These are phyloP conservation scores for Ceratocystis ficicola DNA, from an alignment of 2,329 filamentous ascomycete genomes.

Conservation along the genomic window DNA sequence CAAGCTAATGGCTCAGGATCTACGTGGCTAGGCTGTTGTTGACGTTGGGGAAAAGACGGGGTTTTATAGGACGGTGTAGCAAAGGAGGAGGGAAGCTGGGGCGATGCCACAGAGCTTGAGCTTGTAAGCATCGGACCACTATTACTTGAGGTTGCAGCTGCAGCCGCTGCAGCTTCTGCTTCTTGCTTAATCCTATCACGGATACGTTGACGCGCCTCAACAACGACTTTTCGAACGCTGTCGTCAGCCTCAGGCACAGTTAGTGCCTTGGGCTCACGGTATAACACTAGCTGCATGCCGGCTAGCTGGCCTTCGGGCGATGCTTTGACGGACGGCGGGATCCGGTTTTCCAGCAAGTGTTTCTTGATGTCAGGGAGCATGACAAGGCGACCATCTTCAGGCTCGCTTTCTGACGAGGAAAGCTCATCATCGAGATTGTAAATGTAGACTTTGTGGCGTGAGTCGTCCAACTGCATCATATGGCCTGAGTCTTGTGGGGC, in stretches of 20 bases:
- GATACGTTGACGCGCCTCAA: conserved; percentile 61
- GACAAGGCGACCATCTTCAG: conserved; percentile 48
- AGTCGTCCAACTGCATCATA: conserved; percentile 91
- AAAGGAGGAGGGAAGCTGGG: neutral
- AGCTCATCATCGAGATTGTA: conserved; percentile 83
- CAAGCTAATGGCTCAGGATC: neutral
- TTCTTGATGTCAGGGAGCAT: conserved; percentile 81
- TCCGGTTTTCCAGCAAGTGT: conserved; percentile 60
- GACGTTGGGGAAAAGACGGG: neutral
- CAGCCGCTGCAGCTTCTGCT: neutral
- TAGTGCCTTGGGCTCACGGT: conserved; percentile 65
- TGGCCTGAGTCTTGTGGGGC: conserved; percentile 28
- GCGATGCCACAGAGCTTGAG: neutral
- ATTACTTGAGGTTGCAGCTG: neutral
- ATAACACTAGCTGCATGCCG: conserved; percentile 68
- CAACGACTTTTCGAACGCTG: conserved; percentile 68
- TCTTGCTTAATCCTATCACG: conserved; percentile 43
- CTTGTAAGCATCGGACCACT: neutral
- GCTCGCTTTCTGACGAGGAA: conserved; percentile 45
- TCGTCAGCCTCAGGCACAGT: conserved; percentile 63
- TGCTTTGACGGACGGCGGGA: conserved; percentile 47
- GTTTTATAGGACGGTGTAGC: neutral
- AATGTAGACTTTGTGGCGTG: conserved; percentile 79
- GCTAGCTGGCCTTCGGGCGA: conserved; percentile 30
- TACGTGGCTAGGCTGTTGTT: neutral